Evolutionary conservation across 1,284 basidiomycete species (phyloP).

Genomic region (Marasmius fiardii): DNA sequence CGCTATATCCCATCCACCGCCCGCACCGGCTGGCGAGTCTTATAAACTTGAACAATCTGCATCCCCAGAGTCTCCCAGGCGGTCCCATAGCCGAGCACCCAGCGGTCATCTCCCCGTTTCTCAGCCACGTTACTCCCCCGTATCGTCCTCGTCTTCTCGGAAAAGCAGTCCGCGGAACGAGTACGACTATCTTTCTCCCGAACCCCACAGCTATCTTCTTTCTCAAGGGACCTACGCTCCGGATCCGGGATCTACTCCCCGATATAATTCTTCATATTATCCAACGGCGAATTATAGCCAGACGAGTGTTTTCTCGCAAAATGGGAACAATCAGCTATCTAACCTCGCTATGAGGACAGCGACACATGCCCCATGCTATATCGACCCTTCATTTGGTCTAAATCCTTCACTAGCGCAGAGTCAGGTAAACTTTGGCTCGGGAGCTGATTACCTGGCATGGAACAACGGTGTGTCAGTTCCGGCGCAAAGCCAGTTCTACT

Average conservation of each 20-base stretch:
- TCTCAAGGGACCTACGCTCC: not conserved
- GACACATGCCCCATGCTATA: not conserved
- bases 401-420: not conserved
- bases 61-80: not conserved
- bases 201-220: not conserved
- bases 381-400: not conserved
- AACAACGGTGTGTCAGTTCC: not conserved
- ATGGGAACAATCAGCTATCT: not conserved
- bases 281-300: not conserved
- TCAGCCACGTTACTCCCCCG: slow-evolving; percentile 1
- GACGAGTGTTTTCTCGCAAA: not conserved
- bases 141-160: slow-evolving; percentile 3
- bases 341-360: not conserved
- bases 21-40: not conserved
- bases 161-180: not conserved
- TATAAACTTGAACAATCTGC: slow-evolving; percentile 1
- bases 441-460: slow-evolving; percentile 3
- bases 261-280: slow-evolving; percentile 1
- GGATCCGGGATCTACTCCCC: slow-evolving; percentile 3
- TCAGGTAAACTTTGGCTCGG: not conserved
- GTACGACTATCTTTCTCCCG: not conserved
- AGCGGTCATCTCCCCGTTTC: not conserved
- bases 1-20: slow-evolving; percentile 12
- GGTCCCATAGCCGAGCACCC: slow-evolving; percentile 1
- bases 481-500: not conserved